Conservation (phyloP, 2,329 filamentous ascomycete genomes). For the Aspergillus pseudoglaucus region DNA sequence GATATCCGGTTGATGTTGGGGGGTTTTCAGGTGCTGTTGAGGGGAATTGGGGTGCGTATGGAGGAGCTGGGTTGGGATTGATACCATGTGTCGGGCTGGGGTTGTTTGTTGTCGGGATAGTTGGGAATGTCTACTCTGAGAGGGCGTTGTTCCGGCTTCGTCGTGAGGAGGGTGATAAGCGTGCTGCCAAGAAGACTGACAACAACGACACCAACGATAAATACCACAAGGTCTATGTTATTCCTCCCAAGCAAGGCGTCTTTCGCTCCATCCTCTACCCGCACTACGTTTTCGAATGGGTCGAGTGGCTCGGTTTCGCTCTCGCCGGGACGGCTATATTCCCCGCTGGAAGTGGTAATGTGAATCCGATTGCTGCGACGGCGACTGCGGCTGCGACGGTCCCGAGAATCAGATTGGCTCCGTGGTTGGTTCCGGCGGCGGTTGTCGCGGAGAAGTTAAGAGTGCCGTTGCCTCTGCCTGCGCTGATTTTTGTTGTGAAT, state of each 20-base stretch:
- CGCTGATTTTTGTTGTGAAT: constrained; percentile 75
- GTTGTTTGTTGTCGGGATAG: constrained; percentile 69
- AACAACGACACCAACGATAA: constrained; percentile 34
- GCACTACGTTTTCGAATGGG: constrained; percentile 94
- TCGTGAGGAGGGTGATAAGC: constrained; percentile 52
- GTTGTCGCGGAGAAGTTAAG: constrained; percentile 19
- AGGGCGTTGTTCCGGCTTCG: constrained; percentile 84
- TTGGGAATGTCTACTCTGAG: constrained; percentile 82
- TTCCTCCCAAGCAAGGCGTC: constrained; percentile 72
- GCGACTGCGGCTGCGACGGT: constrained; percentile 5
- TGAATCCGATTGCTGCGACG: background rate
- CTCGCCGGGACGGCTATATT: constrained; percentile 44
- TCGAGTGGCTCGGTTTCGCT: constrained; percentile 90
- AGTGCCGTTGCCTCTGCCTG: constrained; percentile 60
- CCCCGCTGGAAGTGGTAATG: constrained; percentile 8
- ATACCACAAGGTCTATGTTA: constrained; percentile 76
- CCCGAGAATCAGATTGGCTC: constrained; percentile 24
- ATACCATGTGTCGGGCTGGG: constrained; percentile 58
- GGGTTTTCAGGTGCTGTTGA: constrained; percentile 12
- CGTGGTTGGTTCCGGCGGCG: constrained; percentile 31
- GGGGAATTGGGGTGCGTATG: background rate
- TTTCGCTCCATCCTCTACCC: constrained; percentile 81
- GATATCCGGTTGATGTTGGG: constrained; percentile 56
- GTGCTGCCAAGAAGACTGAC: constrained; percentile 47
- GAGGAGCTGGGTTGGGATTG: constrained; percentile 6